These are phyloP conservation scores for Filosporella fistucella DNA, from an alignment of 495 filamentous ascomycete species.

Conservation along the genomic window DNA sequence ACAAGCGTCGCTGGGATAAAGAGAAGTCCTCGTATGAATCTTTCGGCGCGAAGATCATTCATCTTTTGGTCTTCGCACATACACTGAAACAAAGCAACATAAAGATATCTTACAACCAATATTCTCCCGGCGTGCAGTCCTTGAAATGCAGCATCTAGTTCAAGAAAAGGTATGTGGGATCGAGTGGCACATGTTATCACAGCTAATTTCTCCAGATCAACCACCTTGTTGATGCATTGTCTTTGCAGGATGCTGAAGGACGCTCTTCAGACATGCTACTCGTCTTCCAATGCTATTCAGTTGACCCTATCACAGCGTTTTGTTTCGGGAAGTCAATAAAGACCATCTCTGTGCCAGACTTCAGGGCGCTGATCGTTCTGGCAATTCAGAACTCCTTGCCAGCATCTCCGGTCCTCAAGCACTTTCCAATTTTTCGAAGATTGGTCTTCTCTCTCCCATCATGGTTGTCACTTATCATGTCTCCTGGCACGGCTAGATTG, in stretches of 20 bases:
- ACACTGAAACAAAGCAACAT: constrained; percentile 30
- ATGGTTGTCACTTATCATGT: constrained; percentile 16
- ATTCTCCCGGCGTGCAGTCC: constrained; percentile 32
- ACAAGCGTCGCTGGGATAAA: constrained; percentile 35
- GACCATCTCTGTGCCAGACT: constrained; percentile 27
- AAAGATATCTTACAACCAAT: constrained; percentile 30
- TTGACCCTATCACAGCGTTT: constrained; percentile 36
- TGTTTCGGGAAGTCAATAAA: constrained; percentile 31
- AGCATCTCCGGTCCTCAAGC: constrained; percentile 32
- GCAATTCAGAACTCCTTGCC: constrained; percentile 13
- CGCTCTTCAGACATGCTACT: constrained; percentile 25
- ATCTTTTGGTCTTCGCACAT: constrained; percentile 30
- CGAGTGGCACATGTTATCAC: no score
- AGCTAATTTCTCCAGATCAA: constrained; percentile 16
- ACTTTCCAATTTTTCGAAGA: constrained; percentile 26
- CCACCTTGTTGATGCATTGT: constrained; percentile 23
- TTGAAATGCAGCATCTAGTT: constrained; percentile 29
- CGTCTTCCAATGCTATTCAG: constrained; percentile 32
- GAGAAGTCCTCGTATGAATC: constrained; percentile 27
- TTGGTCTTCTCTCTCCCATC: constrained; percentile 28
- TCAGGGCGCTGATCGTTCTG: constrained; percentile 16
- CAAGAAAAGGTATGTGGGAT: constrained; percentile 25
- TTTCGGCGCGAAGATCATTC: constrained; percentile 33
- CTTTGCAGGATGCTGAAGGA: constrained; percentile 5
- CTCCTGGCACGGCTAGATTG: constrained; percentile 13